Conservation (phyloP, 164 flowering plant genomes). For the Vitis labrusca region DNA sequence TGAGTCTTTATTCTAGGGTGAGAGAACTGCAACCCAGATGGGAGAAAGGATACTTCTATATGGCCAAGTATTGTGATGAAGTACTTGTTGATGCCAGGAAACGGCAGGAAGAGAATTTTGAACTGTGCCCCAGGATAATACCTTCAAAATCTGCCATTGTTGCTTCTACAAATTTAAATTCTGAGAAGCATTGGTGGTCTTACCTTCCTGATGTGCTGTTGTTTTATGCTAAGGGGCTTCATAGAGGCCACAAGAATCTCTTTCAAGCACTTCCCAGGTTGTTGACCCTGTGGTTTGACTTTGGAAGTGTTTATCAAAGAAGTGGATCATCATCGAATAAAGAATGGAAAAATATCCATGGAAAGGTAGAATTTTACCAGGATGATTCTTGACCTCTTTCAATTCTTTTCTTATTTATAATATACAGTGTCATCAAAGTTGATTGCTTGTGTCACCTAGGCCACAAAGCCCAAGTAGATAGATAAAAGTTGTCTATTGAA, state of each 20-base stretch:
- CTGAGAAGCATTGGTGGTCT: slow-evolving; percentile 80
- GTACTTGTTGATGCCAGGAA: slow-evolving; percentile 92
- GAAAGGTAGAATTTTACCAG: slow-evolving; percentile 45
- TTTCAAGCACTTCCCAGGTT: slow-evolving; percentile 98
- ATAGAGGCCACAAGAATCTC: slow-evolving; percentile 89
- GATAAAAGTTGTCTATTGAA: no score
- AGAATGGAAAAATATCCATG: slow-evolving; percentile 63
- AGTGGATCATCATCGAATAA: slow-evolving; percentile 59
- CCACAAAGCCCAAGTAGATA: no score
- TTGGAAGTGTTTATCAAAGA: slow-evolving; percentile 76
- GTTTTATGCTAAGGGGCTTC: slow-evolving; percentile 94
- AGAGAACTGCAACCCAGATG: slow-evolving; percentile 93
- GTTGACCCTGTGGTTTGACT: slow-evolving; percentile 98
- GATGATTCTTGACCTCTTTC: neutral
- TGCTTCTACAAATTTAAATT: slow-evolving; percentile 35
- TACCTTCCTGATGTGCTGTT: slow-evolving; percentile 78
- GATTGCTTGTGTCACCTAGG: no score
- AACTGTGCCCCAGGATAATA: slow-evolving; percentile 34
- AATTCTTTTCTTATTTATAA: neutral
- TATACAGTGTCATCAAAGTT: no score
- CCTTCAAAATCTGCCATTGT: slow-evolving; percentile 32
- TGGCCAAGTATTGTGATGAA: slow-evolving; percentile 95
- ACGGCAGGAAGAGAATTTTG: slow-evolving; percentile 82
- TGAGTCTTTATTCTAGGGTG: slow-evolving; percentile 81
- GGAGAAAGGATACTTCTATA: slow-evolving; percentile 93